Base-by-base conservation (phyloP, 2,329 filamentous ascomycete genomes). In the Macrophomina tecta region DNA sequence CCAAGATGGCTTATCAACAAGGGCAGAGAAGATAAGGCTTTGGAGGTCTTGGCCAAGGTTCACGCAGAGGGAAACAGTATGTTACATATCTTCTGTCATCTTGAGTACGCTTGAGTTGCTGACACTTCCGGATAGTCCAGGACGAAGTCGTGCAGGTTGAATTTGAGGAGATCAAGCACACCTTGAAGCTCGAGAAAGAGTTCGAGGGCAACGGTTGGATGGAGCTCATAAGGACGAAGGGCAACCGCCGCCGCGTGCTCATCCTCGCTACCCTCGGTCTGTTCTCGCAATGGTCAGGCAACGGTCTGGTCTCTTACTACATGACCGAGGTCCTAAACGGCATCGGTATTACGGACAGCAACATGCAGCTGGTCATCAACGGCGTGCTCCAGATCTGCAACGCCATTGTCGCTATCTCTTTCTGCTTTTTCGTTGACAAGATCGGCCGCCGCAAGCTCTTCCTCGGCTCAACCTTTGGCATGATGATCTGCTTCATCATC, bases 231-330 rank as follows among this genome's bases (percentile, higher is more conserved):
- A 79, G 79, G 69, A 90, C 89, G 32, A 83, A 81, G 71, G 88
- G 89, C 34, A 90, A 91, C 80, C 82, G 87, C 63, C 88, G 88
- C 81, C 83, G 89, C 11, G 79, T 91, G 52, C 81, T 85, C 56
- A 85, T 91, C 65, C 81, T 90, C 49, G 76, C 89, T 49, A 89
- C 86, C 0, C 82, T 91, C 18, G 89, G 87, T 72, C 78, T 90
- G 70, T 89, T 90, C 73, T 89, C 87, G 1, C 88, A 91, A 76
- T 90, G 89, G 78, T 87, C 85, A 63, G 89, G 89, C 52, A 91
- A 90, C 73, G 88, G 86, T 18, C 78, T 91, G 1, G 87, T 91
- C 73, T 87, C 84, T 69, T 90, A 90, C 78, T 90, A 90, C 75
- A 87, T 89, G 72, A 85, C 87, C 68, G 81, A 84, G 66, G 83